phyloP scores from a whole-genome alignment of 2,329 filamentous ascomycete species.

The Ramichloridium luteum region DNA sequence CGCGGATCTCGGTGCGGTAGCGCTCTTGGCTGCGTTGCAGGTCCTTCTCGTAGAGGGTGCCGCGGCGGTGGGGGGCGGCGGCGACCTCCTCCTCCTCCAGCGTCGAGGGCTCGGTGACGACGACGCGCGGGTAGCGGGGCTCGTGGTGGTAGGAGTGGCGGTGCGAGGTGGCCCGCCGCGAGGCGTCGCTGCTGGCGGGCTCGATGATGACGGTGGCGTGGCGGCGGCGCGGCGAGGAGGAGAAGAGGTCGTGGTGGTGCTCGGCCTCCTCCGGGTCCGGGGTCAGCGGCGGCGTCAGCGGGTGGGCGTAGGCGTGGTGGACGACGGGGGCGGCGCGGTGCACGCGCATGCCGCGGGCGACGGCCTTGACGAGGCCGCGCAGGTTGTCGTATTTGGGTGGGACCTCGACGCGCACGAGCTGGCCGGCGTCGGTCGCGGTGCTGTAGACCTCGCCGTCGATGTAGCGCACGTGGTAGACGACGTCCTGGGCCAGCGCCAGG shows the following conservation, averaged over 20 bases:
- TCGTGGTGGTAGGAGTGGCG: slow-evolving; percentile 7
- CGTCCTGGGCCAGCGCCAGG: slow-evolving; percentile 33
- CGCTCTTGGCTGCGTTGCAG: slow-evolving; percentile 8
- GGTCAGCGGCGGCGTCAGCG: not conserved
- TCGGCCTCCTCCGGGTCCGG: not conserved
- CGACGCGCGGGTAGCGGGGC: slow-evolving; percentile 12
- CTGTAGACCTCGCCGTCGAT: slow-evolving; percentile 21
- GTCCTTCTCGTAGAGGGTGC: slow-evolving; percentile 10
- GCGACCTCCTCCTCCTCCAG: slow-evolving; percentile 6
- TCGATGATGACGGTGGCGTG: slow-evolving; percentile 9
- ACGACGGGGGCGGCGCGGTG: not conserved
- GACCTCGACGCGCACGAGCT: slow-evolving; percentile 35
- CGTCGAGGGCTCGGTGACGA: slow-evolving; percentile 4
- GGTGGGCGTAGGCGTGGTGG: not conserved
- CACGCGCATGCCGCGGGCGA: slow-evolving; percentile 27
- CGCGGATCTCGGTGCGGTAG: slow-evolving; percentile 12
- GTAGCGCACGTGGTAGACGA: slow-evolving; percentile 34
- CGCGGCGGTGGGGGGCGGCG: slow-evolving; percentile 5
- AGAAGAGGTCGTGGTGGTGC: not conserved
- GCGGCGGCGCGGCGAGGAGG: not conserved
- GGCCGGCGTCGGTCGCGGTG: slow-evolving; percentile 24
- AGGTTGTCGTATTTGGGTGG: slow-evolving; percentile 31
- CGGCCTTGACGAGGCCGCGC: slow-evolving; percentile 29
- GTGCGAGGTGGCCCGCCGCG: slow-evolving; percentile 1
- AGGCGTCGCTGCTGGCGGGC: slow-evolving; percentile 4